Base-by-base conservation (phyloP, 768 basidiomycete genomes). In the Boletus subcaerulescens region DNA sequence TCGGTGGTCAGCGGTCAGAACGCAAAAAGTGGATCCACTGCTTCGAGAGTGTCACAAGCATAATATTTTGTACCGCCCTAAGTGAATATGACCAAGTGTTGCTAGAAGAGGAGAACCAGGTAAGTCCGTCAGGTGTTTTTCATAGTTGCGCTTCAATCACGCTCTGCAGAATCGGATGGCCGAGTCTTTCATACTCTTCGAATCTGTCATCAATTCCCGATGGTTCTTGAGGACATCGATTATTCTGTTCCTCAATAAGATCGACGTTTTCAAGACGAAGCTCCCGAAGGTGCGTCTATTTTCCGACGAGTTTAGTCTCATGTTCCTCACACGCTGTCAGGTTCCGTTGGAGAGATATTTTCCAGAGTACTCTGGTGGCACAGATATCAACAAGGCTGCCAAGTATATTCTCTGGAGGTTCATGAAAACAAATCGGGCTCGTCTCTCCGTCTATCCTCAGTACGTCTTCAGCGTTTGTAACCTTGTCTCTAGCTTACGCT, bases 381-480 rank as follows among this genome's bases (percentile, higher is more conserved):
- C 85, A 4, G 91, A 95, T 64, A 90, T 95, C 70, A 94, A 93
- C 75, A 95, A 95, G 71, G 93, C 92, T 2, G 92, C 93, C 0
- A 93, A 94, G 62, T 96, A 92, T 60, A 93, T 97, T 50, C 75
- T 98, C 36, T 97, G 93, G 94, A 76, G 89, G 64, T 98, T 96
- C 63, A 94, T 93, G 80, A 91, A 96, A 70, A 87, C 89, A 52
- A 96, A 95, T 61, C 74, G 89, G 20, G 90, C 90, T 50, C 71
- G 86, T 49, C 72, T 95, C 60, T 91, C 87, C 53, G 89, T 97
- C 18, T 97, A 95, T 70, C 93, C 93, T 4, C 93, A 97, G 90
- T 90, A 58, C 38, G 87, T 79, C 13, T 33, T 22, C 29, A 35
- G n/a, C 11, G 9, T 35, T 38, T 17, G n/a, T 10, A 3, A 5